Conservation (phyloP, 805 yeast genomes). For the Teunomyces aglyptinius region DNA sequence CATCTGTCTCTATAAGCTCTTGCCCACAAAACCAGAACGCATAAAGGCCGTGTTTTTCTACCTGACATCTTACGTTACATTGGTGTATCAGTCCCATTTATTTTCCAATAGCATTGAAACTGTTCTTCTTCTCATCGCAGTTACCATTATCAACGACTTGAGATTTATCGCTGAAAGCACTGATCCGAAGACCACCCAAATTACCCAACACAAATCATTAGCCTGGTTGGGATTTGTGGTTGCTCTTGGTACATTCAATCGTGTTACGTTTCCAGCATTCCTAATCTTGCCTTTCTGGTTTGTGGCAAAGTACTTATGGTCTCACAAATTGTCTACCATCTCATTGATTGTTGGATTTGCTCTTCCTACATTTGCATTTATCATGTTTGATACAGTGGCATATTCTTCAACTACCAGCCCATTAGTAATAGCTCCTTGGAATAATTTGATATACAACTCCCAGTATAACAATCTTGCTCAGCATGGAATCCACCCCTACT, state of each 20-base stretch:
- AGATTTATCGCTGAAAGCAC: slow-evolving; percentile 13
- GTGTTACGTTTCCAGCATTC: slow-evolving; percentile 81
- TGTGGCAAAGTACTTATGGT: slow-evolving; percentile 42
- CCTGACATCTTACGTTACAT: slow-evolving; percentile 65
- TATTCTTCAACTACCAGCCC: slow-evolving; percentile 7
- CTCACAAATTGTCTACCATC: slow-evolving; percentile 34
- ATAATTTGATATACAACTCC: slow-evolving; percentile 73
- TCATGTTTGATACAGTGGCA: slow-evolving; percentile 54
- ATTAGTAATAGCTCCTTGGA: slow-evolving; percentile 65
- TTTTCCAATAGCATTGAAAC: slow-evolving; percentile 89
- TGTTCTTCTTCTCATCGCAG: slow-evolving; percentile 45
- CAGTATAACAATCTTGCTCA: slow-evolving; percentile 53
- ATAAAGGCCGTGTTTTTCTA: slow-evolving; percentile 47
- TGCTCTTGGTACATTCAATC: slow-evolving; percentile 74
- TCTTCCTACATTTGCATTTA: slow-evolving; percentile 32
- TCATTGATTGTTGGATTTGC: slow-evolving; percentile 27
- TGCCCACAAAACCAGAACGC: slow-evolving; percentile 49
- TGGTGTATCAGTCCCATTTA: slow-evolving; percentile 80
- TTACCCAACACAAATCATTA: slow-evolving; percentile 8
- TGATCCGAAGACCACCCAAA: not conserved
- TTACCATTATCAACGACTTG: slow-evolving; percentile 50
- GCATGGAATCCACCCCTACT: slow-evolving; percentile 84
- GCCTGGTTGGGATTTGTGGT: slow-evolving; percentile 47
- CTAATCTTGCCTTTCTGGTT: slow-evolving; percentile 59
- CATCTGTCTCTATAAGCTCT: slow-evolving; percentile 44